Evolutionary conservation across 2,329 filamentous ascomycete genomes (phyloP), one percentile per base, ranked within the genome.

Genomic region (Trichoderma asperellum): DNA sequence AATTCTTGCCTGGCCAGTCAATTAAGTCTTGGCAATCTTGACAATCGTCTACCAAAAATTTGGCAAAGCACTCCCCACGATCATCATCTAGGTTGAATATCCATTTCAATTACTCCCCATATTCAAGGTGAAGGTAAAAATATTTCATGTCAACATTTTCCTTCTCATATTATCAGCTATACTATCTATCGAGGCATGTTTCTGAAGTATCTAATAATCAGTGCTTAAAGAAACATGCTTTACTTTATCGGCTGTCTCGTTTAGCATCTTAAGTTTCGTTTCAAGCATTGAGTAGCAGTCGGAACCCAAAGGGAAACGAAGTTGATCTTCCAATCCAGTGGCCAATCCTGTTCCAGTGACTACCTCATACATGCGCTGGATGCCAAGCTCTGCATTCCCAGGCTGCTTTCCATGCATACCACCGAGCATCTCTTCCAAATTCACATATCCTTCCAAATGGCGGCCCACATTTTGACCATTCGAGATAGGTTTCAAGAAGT

Each of bases 311-410:
- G 53, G 62, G 16, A 65, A 57, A 10, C 53, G 62, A 32, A 65
- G 52, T 2, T 65, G 53, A 57, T 65, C 62, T n/a, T 56, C 62
- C 4, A 65, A n/a, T 10, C 62, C 62, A 18, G 27, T n/a, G 12
- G 62, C 62, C 53, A 65, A 18, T 24, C 52, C 62, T 2, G 62
- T 65, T n/a, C 53, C 53, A 18, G 52, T 65, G 24, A n/a, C 62
- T 24, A 57, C 16, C 4, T 65, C 53, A 57, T 65, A 65, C 27
- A 65, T 16, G 29, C 62, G 62, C 29, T 57, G 62, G 14, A 65
- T 47, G 8, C 62, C 62, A 65, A 57, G 24, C 2, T 65, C 62
- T 24, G 62, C 34, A 14, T 65, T 65, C 2, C 53, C 62, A 0
- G 62, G 52, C 62, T 57, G 62, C 18, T 57, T 65, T 1, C 53